phyloP scores from a whole-genome alignment of 2,329 filamentous ascomycete species.

The Microsporum canis region DNA sequence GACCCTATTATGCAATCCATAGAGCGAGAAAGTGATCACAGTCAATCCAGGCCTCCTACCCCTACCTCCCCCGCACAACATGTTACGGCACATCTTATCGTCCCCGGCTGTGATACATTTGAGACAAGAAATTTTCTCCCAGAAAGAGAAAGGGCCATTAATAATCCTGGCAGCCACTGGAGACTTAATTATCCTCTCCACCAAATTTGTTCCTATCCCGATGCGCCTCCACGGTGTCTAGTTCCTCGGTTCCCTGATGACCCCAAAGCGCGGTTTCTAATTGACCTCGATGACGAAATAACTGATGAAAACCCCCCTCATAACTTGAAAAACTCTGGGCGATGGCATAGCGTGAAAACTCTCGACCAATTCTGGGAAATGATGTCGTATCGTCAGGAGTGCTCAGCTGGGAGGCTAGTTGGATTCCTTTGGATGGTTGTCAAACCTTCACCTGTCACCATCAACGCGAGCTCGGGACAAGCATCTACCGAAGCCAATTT shows the following conservation, averaged over 20 bases:
- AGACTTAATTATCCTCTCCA: conserved; percentile 58
- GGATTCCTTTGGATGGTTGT: conserved; percentile 94
- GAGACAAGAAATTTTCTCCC: conserved; percentile 76
- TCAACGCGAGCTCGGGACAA: background rate
- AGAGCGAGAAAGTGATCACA: conserved; percentile 30
- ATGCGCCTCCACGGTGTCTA: conserved; percentile 67
- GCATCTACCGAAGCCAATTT: no score
- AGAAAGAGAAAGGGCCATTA: conserved; percentile 31
- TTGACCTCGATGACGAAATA: conserved; percentile 78
- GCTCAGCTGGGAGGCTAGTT: conserved; percentile 79
- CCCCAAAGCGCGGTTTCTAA: conserved; percentile 78
- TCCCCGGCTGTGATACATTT: conserved; percentile 73
- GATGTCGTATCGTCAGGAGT: conserved; percentile 95
- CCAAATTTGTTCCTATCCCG: conserved; percentile 56
- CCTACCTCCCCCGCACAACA: conserved; percentile 15
- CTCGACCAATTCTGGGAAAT: conserved; percentile 97
- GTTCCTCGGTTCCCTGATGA: conserved; percentile 91
- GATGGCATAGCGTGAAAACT: conserved; percentile 73
- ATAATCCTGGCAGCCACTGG: conserved; percentile 33
- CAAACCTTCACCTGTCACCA: conserved; percentile 35
- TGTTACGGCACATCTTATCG: conserved; percentile 68
- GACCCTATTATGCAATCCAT: conserved; percentile 56
- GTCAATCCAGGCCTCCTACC: conserved; percentile 17
- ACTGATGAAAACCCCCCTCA: conserved; percentile 37
- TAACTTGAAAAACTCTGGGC: conserved; percentile 47